Percentiles rank a stretch among this genome's conserved stretches.
Evolutionary conservation across 2,329 filamentous ascomycete genomes (phyloP).

Genomic region (Fusarium irregulare): DNA sequence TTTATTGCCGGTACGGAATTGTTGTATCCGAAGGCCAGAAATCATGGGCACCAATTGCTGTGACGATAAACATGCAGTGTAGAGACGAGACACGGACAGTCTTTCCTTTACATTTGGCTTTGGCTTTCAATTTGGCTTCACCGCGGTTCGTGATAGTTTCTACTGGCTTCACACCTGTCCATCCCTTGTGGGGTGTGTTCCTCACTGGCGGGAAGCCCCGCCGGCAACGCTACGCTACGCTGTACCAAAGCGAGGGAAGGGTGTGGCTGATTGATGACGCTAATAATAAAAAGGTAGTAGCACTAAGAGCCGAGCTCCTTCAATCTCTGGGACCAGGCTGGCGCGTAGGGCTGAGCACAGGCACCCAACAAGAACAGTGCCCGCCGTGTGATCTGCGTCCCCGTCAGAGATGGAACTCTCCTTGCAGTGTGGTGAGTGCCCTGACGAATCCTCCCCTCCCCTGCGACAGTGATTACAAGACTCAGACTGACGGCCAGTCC

Average conservation of each 20-base stretch:
- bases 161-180: constrained; percentile 6
- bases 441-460: constrained; percentile 10
- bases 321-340: constrained; percentile 32
- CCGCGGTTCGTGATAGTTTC: constrained; percentile 30
- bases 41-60: neutral
- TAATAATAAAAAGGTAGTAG: constrained; percentile 42
- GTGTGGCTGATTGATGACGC: constrained; percentile 44
- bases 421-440: constrained; percentile 6
- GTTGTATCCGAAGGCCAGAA: neutral
- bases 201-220: constrained; percentile 42
- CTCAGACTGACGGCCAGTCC: constrained; percentile 33
- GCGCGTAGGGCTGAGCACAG: constrained; percentile 47
- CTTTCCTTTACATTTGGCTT: neutral
- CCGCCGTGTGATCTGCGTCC: constrained; percentile 10
- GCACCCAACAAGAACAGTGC: constrained; percentile 14
- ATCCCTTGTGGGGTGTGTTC: constrained; percentile 34
- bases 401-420: constrained; percentile 25
- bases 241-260: constrained; percentile 24
- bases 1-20: neutral
- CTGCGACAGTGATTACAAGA: constrained; percentile 13
- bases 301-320: constrained; percentile 32
- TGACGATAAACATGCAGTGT: neutral
- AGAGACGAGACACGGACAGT: constrained; percentile 9
- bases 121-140: constrained; percentile 24
- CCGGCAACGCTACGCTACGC: constrained; percentile 3